Evolutionary conservation across 139 green algal species (phyloP), one percentile per base, ranked within the genome.

Genomic region (Volvox africanus): DNA sequence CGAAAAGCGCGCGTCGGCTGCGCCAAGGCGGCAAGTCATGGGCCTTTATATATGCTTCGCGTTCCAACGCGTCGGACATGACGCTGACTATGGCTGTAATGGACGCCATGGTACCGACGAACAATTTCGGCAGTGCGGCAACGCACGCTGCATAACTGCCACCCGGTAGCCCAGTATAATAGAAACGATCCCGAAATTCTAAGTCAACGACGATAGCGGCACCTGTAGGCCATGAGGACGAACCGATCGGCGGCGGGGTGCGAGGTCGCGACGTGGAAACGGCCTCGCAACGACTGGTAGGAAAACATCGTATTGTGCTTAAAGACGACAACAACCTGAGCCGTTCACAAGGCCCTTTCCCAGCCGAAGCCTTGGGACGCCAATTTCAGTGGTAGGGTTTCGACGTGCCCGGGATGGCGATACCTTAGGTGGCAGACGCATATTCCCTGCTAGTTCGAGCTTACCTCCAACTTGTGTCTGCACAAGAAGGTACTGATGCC

Each of bases 11-110:
- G 19, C 32, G 62, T 18, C 30, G 30, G 32, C 32, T 65, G 82
- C 82, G 82, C 82, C 82, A 88, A 19, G 82, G 82, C 17, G 82
- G 82, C 19, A 88, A 33, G 17, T 88, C 82, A 22, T 79, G 82
- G 30, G 3, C 17, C 61, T 62, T 22, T 2, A 22, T 30, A 9
- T 9, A 22, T 2, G 82, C 82, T 22, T 88, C 82, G 9, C 61
- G 61, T 24, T 79, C 16, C 1, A 88, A 24, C 1, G 82, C 32
- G 19, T 75, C 33, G 0, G 82, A 88, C 32, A 88, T 77, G 5
- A 78, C 32, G 18, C 76, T 77, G 30, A 88, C 82, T 1, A 88
- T 32, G 1, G 61, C 22, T 9, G 19, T 61, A 22, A 88, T 24
- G 17, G 62, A 26, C 1, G 19, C 62, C 62, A 88, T 44, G 9